These are phyloP conservation scores for Ceratocystis papillata DNA, from an alignment of 2,329 filamentous ascomycete genomes.

Conservation along the genomic window DNA sequence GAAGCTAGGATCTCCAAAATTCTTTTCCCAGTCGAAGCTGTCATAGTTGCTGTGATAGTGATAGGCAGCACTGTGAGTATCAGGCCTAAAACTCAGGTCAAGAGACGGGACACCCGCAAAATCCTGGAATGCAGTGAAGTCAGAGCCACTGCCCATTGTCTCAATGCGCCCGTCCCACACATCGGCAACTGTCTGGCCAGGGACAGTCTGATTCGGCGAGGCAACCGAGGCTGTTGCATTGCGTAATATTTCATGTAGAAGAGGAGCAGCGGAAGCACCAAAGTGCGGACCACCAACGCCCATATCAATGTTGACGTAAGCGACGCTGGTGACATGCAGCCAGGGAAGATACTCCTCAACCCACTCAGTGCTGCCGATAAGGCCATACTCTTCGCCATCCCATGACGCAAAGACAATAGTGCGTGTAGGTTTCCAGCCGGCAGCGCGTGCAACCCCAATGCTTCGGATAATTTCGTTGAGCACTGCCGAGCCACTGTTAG, in stretches of 20 bases:
- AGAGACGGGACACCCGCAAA: conserved; percentile 56
- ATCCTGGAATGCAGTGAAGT: conserved; percentile 67
- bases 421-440: conserved; percentile 52
- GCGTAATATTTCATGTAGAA: conserved; percentile 62
- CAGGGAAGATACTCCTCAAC: conserved; percentile 81
- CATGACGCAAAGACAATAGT: conserved; percentile 84
- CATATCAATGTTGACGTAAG: conserved; percentile 79
- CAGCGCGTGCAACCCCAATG: conserved; percentile 59
- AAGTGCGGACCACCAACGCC: conserved; percentile 58
- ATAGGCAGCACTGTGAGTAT: conserved; percentile 46
- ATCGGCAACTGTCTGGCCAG: conserved; percentile 58
- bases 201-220: conserved; percentile 67
- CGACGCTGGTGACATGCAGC: conserved; percentile 61
- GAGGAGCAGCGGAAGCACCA: conserved; percentile 54
- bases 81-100: conserved; percentile 48
- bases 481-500: conserved; percentile 70
- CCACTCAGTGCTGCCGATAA: conserved; percentile 84
- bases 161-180: conserved; percentile 51
- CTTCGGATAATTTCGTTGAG: conserved; percentile 68
- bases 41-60: conserved; percentile 91
- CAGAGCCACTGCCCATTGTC: conserved; percentile 61
- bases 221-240: conserved; percentile 53
- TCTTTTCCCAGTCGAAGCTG: conserved; percentile 79
- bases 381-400: conserved; percentile 76
- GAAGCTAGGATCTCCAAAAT: conserved; percentile 60